A percentile compares a stretch with the other conserved stretches of the same genome.
Conservation (phyloP, 164 flowering plant species). For the Vitis cinerea region DNA sequence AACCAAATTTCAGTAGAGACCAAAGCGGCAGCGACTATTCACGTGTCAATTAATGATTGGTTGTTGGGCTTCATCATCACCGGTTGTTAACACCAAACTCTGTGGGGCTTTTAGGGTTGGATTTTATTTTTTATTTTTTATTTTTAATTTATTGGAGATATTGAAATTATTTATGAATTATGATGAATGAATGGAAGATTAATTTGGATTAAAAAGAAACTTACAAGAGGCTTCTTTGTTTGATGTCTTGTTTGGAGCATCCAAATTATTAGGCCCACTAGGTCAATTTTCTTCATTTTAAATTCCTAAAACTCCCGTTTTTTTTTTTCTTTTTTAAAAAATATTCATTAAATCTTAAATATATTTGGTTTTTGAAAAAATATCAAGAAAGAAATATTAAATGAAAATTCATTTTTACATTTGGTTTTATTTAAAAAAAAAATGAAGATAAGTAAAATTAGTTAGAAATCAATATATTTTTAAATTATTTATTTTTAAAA, state of each 20-base stretch:
- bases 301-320: too few species aligned
- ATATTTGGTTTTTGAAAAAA: too few species aligned
- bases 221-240: slow-evolving; percentile 31
- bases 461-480: too few species aligned
- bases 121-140: not conserved
- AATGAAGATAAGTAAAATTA: too few species aligned
- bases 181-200: not conserved
- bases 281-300: not conserved
- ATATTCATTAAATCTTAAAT: too few species aligned
- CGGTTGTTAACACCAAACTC: not conserved
- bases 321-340: too few species aligned
- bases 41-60: too few species aligned
- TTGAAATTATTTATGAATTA: not conserved
- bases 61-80: not conserved
- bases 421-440: too few species aligned
- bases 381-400: too few species aligned
- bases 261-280: not conserved
- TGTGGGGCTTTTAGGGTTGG: not conserved
- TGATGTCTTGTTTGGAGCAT: slow-evolving; percentile 14
- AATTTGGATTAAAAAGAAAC: not conserved
- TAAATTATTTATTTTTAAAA: too few species aligned
- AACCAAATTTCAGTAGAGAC: slow-evolving; percentile 1
- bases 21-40: not conserved
- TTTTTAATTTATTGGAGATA: not conserved
- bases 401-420: too few species aligned